Evolutionary conservation across 441 rosid species (phyloP).

Genomic region (Populus hybrid): DNA sequence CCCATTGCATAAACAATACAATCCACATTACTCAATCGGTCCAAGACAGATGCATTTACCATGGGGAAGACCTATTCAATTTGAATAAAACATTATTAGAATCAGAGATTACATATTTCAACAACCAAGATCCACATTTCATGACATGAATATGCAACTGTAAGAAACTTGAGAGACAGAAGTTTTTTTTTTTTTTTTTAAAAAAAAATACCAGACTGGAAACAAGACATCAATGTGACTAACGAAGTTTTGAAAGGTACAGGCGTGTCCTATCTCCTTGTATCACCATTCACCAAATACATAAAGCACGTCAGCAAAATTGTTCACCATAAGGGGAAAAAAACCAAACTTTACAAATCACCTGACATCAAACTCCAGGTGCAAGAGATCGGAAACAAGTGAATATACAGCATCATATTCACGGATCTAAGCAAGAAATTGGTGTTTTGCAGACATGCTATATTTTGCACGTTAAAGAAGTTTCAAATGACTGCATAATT

Average conservation of each 20-base stretch:
- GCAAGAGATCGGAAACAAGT: not conserved
- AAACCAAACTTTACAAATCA: not conserved
- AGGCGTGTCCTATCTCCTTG: not conserved
- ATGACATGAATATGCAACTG: not conserved
- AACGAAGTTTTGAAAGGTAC: not conserved
- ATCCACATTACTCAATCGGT: constrained; percentile 71
- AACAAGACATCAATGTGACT: not conserved
- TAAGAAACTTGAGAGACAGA: not conserved
- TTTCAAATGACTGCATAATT: not conserved
- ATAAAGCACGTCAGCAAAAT: not conserved
- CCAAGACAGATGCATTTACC: constrained; percentile 70
- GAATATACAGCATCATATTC: not conserved
- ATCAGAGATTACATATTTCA: constrained; percentile 5
- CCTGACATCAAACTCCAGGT: not conserved
- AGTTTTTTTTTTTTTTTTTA: too few species aligned
- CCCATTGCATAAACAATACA: constrained; percentile 97
- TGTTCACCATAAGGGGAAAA: not conserved
- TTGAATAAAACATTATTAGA: constrained; percentile 6
- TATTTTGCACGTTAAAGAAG: not conserved
- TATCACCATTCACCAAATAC: not conserved
- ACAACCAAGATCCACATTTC: not conserved
- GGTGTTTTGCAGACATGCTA: not conserved
- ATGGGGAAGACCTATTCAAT: constrained; percentile 73
- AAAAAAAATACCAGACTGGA: not conserved
- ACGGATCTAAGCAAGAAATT: not conserved